Conservation (phyloP, 805 yeast genomes). For the Kodamaea sagamina region DNA sequence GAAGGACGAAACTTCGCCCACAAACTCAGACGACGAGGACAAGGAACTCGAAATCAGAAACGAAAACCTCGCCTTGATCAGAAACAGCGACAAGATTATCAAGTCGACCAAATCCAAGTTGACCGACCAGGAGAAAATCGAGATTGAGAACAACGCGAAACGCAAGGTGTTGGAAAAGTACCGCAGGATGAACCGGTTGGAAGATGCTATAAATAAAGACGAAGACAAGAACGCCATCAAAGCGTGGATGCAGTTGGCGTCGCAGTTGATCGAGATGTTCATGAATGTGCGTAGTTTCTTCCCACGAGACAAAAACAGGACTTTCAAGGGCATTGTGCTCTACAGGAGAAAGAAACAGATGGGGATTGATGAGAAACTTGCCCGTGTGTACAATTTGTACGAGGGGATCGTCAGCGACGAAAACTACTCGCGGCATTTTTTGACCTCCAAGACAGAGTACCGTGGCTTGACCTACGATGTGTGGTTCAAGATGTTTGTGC, state of each 20-base stretch:
- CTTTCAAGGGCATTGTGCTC: slow-evolving; percentile 65
- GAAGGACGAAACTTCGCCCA: slow-evolving; percentile 14
- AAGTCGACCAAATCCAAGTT: slow-evolving; percentile 19
- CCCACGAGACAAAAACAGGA: slow-evolving; percentile 69
- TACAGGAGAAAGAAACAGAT: slow-evolving; percentile 61
- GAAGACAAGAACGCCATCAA: slow-evolving; percentile 61
- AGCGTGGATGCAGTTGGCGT: slow-evolving; percentile 82
- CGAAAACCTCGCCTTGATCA: slow-evolving; percentile 16
- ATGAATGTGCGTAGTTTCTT: slow-evolving; percentile 76
- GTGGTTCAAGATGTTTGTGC: slow-evolving; percentile 87
- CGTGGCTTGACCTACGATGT: slow-evolving; percentile 74
- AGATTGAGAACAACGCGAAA: slow-evolving; percentile 58
- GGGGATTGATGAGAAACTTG: slow-evolving; percentile 72
- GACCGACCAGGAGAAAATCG: slow-evolving; percentile 50
- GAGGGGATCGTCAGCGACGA: slow-evolving; percentile 50
- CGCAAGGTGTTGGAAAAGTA: slow-evolving; percentile 58
- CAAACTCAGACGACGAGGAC: slow-evolving; percentile 24
- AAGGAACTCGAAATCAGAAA: slow-evolving; percentile 9
- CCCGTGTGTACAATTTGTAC: slow-evolving; percentile 63
- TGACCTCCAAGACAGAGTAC: slow-evolving; percentile 58
- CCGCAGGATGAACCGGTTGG: slow-evolving; percentile 54
- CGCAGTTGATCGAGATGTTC: slow-evolving; percentile 81
- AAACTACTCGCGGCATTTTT: slow-evolving; percentile 29
- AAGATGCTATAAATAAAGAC: slow-evolving; percentile 31
- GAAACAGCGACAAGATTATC: slow-evolving; percentile 12